These are phyloP conservation scores for Sporisorium reilianum DNA, from an alignment of 1,284 basidiomycete species.

Conservation along the genomic window DNA sequence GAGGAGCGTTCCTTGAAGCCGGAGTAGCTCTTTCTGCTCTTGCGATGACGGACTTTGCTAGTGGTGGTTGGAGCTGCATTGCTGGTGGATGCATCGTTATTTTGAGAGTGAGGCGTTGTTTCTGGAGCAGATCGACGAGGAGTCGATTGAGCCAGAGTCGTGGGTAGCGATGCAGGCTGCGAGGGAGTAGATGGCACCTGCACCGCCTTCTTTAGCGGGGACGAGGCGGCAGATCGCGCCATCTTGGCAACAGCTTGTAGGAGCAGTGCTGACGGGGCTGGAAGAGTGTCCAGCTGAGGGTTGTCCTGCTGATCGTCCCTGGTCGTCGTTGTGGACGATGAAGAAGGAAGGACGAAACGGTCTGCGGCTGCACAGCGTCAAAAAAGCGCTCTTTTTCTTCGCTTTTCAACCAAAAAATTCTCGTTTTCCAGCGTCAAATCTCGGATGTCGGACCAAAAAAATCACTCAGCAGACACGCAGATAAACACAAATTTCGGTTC, in stretches of 20 bases:
- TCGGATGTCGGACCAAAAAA: conserved; percentile 21
- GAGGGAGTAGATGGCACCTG: conserved; percentile 15
- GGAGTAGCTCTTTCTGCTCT: conserved; percentile 26
- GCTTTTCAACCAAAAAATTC: conserved; percentile 23
- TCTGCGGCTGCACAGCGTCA: neutral
- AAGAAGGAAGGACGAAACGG: neutral
- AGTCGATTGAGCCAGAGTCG: conserved; percentile 9
- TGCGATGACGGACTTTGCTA: conserved; percentile 23
- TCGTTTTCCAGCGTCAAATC: conserved; percentile 12
- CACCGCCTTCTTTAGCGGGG: conserved; percentile 27
- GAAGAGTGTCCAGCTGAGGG: neutral
- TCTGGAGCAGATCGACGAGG: conserved; percentile 9
- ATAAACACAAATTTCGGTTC: neutral
- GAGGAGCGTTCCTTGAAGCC: conserved; percentile 20
- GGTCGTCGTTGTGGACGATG: conserved; percentile 9
- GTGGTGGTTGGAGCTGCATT: conserved; percentile 9
- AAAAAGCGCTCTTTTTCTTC: neutral
- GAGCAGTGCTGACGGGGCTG: neutral
- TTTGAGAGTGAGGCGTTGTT: conserved; percentile 2
- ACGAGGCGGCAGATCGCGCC: conserved; percentile 28
- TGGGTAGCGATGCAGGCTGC: conserved; percentile 2
- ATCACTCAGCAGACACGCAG: neutral
- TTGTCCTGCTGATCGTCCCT: conserved; percentile 1
- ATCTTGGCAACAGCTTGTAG: conserved; percentile 5
- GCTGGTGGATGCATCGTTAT: conserved; percentile 20